Evolutionary conservation across 1,139 yeast genomes (phyloP).

Genomic region (Scheffersomyces titani): DNA sequence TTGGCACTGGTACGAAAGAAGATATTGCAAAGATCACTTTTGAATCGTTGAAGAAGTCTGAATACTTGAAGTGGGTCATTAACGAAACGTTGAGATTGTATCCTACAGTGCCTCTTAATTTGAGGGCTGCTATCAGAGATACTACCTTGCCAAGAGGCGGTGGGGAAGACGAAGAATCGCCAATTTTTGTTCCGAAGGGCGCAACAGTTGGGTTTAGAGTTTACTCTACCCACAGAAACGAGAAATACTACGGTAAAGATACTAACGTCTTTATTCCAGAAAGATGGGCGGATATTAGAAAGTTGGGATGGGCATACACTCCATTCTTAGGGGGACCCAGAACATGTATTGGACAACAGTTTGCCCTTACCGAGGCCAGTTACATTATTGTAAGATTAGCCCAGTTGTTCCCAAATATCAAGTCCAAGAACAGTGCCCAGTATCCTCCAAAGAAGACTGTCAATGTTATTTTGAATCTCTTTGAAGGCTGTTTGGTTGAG

Average conservation of each 20-base stretch:
- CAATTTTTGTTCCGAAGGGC: slow-evolving; percentile 5
- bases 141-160: slow-evolving; percentile 11
- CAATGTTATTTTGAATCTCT: slow-evolving; percentile 29
- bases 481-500: slow-evolving; percentile 20
- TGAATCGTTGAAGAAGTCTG: slow-evolving; percentile 8
- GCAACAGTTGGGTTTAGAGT: slow-evolving; percentile 2
- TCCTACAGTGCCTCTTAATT: slow-evolving; percentile 9
- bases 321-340: slow-evolving; percentile 43
- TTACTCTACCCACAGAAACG: not conserved
- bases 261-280: slow-evolving; percentile 8
- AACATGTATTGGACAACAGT: slow-evolving; percentile 41
- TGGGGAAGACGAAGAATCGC: slow-evolving; percentile 7
- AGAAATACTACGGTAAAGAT: slow-evolving; percentile 6
- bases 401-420: slow-evolving; percentile 29
- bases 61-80: slow-evolving; percentile 6
- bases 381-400: slow-evolving; percentile 22
- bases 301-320: slow-evolving; percentile 38
- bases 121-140: slow-evolving; percentile 5
- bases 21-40: slow-evolving; percentile 5
- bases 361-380: slow-evolving; percentile 41
- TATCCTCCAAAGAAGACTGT: slow-evolving; percentile 29
- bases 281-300: slow-evolving; percentile 6
- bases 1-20: slow-evolving; percentile 19
- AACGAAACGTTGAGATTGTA: slow-evolving; percentile 9
- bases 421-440: slow-evolving; percentile 16